These are phyloP conservation scores for Leccinum ochraceum DNA, from an alignment of 768 basidiomycete species.

Conservation along the genomic window DNA sequence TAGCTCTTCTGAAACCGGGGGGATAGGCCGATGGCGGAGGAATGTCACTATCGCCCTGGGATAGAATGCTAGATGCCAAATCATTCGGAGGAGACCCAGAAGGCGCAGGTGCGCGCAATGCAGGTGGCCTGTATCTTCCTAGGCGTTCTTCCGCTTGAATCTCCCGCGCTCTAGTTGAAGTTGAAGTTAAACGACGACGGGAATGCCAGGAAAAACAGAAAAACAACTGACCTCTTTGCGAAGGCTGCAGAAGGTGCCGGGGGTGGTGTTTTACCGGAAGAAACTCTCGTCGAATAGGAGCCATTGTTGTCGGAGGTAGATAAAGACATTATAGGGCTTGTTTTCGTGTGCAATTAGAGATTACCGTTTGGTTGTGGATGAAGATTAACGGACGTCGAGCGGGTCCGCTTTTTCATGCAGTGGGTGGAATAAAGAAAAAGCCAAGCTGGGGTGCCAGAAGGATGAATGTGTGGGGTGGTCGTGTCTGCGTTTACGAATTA, in stretches of 20 bases:
- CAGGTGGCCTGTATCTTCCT: slow-evolving; percentile 77
- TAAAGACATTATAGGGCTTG: slow-evolving; percentile 84
- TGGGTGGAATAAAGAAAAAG: slow-evolving; percentile 27
- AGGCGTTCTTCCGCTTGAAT: slow-evolving; percentile 77
- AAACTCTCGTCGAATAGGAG: slow-evolving; percentile 78
- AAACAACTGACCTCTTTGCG: slow-evolving; percentile 70
- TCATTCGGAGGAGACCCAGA: slow-evolving; percentile 77
- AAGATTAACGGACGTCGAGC: slow-evolving; percentile 33
- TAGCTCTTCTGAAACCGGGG: slow-evolving; percentile 82
- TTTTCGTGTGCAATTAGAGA: slow-evolving; percentile 71
- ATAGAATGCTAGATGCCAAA: slow-evolving; percentile 54
- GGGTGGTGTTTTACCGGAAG: slow-evolving; percentile 87
- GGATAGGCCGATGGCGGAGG: slow-evolving; percentile 77
- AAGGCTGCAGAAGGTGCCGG: slow-evolving; percentile 88
- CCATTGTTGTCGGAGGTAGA: slow-evolving; percentile 80
- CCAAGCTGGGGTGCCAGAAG: slow-evolving; percentile 19
- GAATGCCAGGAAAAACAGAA: slow-evolving; percentile 15
- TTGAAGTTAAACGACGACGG: slow-evolving; percentile 18
- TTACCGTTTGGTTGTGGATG: slow-evolving; percentile 51
- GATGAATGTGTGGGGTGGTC: slow-evolving; percentile 22
- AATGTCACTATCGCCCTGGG: slow-evolving; percentile 56
- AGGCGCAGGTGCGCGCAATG: slow-evolving; percentile 65
- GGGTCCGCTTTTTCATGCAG: slow-evolving; percentile 34
- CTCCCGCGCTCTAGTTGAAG: slow-evolving; percentile 69
- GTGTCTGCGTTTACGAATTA: slow-evolving; percentile 36